phyloP scores from a whole-genome alignment of 1,284 basidiomycete species.

The Ustilago vetiveriae region DNA sequence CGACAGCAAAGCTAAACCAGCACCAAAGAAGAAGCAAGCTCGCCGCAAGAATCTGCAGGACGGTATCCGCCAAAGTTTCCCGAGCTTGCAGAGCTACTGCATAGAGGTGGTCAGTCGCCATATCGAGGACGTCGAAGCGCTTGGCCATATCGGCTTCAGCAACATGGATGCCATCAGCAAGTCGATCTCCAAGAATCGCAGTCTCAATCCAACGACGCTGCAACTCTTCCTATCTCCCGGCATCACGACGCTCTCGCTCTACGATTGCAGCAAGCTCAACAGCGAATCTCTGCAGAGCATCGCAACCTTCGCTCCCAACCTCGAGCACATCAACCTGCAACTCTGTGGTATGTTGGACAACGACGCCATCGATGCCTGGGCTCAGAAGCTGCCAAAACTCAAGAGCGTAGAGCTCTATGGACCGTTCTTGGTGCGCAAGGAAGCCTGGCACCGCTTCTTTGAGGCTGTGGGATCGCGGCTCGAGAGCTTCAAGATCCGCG shows the following conservation, averaged over 20 bases:
- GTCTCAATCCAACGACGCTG: slow-evolving; percentile 79
- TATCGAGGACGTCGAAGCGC: slow-evolving; percentile 87
- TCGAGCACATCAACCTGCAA: slow-evolving; percentile 74
- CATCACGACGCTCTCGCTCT: slow-evolving; percentile 78
- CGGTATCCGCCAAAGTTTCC: slow-evolving; percentile 69
- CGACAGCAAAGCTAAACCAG: slow-evolving; percentile 27
- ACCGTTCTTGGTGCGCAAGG: slow-evolving; percentile 82
- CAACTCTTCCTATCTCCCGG: slow-evolving; percentile 82
- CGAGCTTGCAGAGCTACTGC: slow-evolving; percentile 78
- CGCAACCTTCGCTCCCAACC: slow-evolving; percentile 54
- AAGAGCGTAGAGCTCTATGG: slow-evolving; percentile 82
- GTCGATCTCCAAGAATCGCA: slow-evolving; percentile 84
- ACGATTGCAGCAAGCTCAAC: slow-evolving; percentile 78
- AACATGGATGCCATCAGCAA: slow-evolving; percentile 63
- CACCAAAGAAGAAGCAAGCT: slow-evolving; percentile 33
- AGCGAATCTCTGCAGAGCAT: slow-evolving; percentile 55
- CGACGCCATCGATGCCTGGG: slow-evolving; percentile 75
- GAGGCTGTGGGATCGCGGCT: slow-evolving; percentile 73
- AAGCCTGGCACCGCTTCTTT: slow-evolving; percentile 83
- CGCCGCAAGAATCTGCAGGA: slow-evolving; percentile 37
- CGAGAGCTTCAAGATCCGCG: slow-evolving; percentile 77
- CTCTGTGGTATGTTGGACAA: slow-evolving; percentile 87
- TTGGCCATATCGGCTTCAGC: slow-evolving; percentile 81
- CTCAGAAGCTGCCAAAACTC: slow-evolving; percentile 75
- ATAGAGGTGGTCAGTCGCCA: slow-evolving; percentile 86